phyloP scores from a whole-genome alignment of 768 basidiomycete genomes.

The Trichaptum fuscoviolaceum region DNA sequence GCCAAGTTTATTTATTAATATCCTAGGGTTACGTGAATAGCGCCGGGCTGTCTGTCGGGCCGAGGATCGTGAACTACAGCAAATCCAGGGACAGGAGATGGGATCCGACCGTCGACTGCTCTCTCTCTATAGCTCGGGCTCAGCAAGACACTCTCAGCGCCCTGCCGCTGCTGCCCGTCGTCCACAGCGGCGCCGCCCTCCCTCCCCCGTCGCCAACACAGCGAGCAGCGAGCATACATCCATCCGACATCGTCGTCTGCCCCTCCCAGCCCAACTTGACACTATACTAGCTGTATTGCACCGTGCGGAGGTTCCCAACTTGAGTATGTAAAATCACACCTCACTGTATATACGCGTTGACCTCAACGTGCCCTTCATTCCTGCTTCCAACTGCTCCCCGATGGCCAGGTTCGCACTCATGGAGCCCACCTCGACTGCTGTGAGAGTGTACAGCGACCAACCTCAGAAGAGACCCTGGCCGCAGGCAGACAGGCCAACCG shows the following conservation, averaged over 20 bases:
- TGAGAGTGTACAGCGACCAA: slow-evolving; percentile 24
- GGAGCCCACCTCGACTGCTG: slow-evolving; percentile 30
- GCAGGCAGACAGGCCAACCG: slow-evolving; percentile 28
- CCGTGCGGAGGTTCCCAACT: background rate
- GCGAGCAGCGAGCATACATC: background rate
- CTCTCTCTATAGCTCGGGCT: background rate
- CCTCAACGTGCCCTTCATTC: slow-evolving; percentile 2
- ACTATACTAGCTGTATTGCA: background rate
- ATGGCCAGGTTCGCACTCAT: slow-evolving; percentile 14
- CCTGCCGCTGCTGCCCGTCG: slow-evolving; percentile 1
- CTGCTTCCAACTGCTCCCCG: slow-evolving; percentile 1
- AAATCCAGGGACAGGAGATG: background rate
- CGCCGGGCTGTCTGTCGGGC: background rate
- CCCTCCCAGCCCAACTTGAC: background rate
- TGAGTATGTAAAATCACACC: slow-evolving; percentile 1
- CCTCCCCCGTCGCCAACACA: background rate
- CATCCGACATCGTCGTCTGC: background rate
- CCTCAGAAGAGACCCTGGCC: slow-evolving; percentile 25
- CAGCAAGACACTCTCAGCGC: slow-evolving; percentile 1
- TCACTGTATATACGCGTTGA: background rate
- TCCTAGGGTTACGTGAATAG: background rate
- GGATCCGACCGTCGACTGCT: background rate
- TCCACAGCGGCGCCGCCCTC: background rate
- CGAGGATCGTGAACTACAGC: background rate
- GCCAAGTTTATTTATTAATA: slow-evolving; percentile 1